These are phyloP conservation scores for Tetrahymena thermophila DNA, from an alignment of 73 alveolate genomes.

Conservation along the genomic window DNA sequence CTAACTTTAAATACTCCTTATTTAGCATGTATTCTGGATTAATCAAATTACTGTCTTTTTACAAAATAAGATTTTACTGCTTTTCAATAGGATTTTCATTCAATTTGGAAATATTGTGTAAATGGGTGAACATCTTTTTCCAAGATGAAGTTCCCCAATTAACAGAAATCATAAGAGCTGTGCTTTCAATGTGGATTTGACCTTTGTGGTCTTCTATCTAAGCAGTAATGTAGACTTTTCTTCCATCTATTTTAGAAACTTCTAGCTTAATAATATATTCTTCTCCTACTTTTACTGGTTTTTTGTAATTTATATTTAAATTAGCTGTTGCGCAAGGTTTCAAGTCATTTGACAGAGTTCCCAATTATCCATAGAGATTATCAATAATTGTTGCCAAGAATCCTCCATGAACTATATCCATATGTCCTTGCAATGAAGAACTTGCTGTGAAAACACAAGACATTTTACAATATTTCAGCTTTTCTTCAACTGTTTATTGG, in stretches of 20 bases:
- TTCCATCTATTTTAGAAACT: slow-evolving; percentile 22
- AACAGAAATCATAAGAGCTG: slow-evolving; percentile 18
- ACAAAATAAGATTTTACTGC: background rate
- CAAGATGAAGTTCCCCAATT: slow-evolving; percentile 34
- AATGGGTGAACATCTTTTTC: background rate
- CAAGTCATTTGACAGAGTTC: slow-evolving; percentile 3
- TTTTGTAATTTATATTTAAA: slow-evolving; percentile 25
- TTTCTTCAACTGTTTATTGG: background rate
- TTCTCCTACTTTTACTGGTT: slow-evolving; percentile 17
- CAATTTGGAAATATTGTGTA: background rate
- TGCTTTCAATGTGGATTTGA: background rate
- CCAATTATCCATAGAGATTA: slow-evolving; percentile 19
- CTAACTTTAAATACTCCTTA: background rate
- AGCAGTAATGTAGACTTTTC: slow-evolving; percentile 23
- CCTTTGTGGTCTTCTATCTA: slow-evolving; percentile 7
- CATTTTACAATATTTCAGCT: background rate
- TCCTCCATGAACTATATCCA: slow-evolving; percentile 35
- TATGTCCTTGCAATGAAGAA: slow-evolving; percentile 20
- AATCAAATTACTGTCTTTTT: background rate
- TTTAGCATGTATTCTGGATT: background rate
- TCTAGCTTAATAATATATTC: slow-evolving; percentile 27
- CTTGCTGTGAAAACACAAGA: slow-evolving; percentile 12
- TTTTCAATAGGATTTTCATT: background rate
- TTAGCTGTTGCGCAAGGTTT: slow-evolving; percentile 31
- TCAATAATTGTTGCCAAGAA: slow-evolving; percentile 29